Percentiles rank a stretch among this genome's conserved stretches.
Evolutionary conservation across 371 early-diverging fungal species (phyloP).

Genomic region (Entomophthora muscae): DNA sequence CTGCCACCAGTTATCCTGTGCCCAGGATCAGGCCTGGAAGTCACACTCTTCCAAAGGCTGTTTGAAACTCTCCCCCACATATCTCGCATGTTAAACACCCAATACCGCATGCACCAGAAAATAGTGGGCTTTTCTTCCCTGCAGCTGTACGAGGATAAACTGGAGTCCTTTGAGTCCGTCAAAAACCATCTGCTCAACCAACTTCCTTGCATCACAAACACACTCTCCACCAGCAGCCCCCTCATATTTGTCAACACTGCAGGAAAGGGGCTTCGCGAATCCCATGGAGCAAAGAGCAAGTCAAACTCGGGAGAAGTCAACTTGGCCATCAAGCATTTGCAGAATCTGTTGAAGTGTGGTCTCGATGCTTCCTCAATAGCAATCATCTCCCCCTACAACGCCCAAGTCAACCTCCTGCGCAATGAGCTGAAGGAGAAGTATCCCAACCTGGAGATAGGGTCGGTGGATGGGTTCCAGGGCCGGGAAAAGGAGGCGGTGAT

Average conservation of each 20-base stretch:
- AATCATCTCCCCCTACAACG: conserved; percentile 76
- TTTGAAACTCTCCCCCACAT: conserved; percentile 28
- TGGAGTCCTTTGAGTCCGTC: conserved; percentile 50
- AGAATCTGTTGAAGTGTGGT: conserved; percentile 37
- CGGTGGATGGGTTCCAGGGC: conserved; percentile 95
- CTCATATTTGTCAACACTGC: conserved; percentile 60
- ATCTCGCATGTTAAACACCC: conserved; percentile 51
- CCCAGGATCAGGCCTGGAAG: conserved; percentile 18
- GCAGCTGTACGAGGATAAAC: conserved; percentile 34
- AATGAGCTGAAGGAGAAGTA: not conserved
- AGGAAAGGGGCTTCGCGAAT: conserved; percentile 38
- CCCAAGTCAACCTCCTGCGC: conserved; percentile 33
- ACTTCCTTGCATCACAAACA: conserved; percentile 26
- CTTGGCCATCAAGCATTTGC: conserved; percentile 39
- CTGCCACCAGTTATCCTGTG: conserved; percentile 67
- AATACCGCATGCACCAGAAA: conserved; percentile 75
- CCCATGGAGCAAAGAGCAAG: conserved; percentile 19
- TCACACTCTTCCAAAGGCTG: conserved; percentile 57
- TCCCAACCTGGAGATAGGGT: conserved; percentile 13
- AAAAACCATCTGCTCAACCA: conserved; percentile 40
- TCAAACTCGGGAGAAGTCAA: conserved; percentile 60
- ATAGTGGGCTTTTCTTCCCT: conserved; percentile 65
- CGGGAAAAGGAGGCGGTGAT: conserved; percentile 86
- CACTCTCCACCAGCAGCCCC: conserved; percentile 29
- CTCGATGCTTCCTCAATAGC: conserved; percentile 44